Evolutionary conservation across 2,329 filamentous ascomycete genomes (phyloP), one percentile per base, ranked within the genome.

Genomic region (Huntiella moniliformis): DNA sequence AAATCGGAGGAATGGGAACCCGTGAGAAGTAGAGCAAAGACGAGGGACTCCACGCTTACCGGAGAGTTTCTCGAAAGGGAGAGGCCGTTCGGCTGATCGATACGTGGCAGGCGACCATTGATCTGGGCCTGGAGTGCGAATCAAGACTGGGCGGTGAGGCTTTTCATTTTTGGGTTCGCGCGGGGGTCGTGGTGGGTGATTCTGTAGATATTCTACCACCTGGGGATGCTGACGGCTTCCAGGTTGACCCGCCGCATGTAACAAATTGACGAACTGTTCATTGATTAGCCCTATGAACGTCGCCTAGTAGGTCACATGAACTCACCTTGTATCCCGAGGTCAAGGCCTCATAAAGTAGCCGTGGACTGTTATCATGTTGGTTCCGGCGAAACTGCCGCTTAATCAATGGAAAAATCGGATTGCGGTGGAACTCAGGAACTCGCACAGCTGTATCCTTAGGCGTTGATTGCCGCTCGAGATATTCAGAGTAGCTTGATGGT

Each of bases 271-370:
- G 51, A 63, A 67, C 61, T 67, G 52, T 37, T 15, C 22, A 15
- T 6, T 15, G 32, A 36, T 48, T 41, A 42, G 42, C 35, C 15
- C 32, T 17, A 4, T 5, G 12, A 38, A n/a, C 17, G 10, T 8
- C 36, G 6, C n/a, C n/a, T 35, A 22, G 8, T 11, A 16, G 16
- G 11, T 8, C 3, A n/a, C 16, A 12, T 3, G 28, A 36, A 22
- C 53, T 13, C 52, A 75, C 74, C 60, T 74, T 71, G 62, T 87
- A 87, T 17, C 82, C 83, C 18, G 73, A 71, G 32, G 70, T 62
- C 53, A 88, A 72, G 5, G 74, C 71, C 2, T 73, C 64, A 42
- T 70, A 68, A 17, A 84, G 63, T 34, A 82, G 65, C 13, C 74
- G 68, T 1, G 67, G 62, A 52, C 75, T 79, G 10, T 66, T 70